Evolutionary conservation across 208 protist species (phyloP).

Genomic region (Acanthamoeba lenticulata): DNA sequence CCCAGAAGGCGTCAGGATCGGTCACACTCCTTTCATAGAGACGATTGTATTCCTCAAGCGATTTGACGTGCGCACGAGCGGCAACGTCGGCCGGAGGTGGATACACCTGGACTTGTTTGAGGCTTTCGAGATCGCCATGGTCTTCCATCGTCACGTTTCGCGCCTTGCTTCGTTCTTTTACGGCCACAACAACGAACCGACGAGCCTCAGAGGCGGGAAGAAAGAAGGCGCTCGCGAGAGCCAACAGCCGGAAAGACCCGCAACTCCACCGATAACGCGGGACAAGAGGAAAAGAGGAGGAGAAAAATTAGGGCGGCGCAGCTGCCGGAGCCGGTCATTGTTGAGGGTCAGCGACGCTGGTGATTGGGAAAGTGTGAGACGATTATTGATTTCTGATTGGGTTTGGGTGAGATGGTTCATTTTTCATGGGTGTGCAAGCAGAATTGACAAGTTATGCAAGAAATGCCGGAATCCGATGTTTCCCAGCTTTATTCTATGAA

Average conservation of each 20-base stretch:
- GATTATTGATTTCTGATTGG: background rate
- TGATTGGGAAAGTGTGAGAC: background rate
- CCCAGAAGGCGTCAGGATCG: conserved; percentile 59
- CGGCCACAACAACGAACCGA: background rate
- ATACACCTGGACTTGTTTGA: conserved; percentile 20
- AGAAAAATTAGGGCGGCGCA: too few relatives aligned
- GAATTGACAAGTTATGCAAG: background rate
- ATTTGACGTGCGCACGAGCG: conserved; percentile 23
- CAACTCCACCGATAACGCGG: too few relatives aligned
- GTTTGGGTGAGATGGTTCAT: background rate
- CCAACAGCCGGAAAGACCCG: too few relatives aligned
- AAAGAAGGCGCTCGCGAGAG: too few relatives aligned
- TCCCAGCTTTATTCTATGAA: too few relatives aligned
- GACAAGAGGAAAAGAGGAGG: too few relatives aligned
- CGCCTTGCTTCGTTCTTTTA: background rate
- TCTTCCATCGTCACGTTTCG: background rate
- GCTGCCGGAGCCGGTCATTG: too few relatives aligned
- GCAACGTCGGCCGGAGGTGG: background rate
- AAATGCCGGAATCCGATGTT: too few relatives aligned
- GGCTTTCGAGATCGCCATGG: conserved; percentile 16
- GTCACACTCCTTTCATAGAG: conserved; percentile 47
- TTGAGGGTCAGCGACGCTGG: too few relatives aligned
- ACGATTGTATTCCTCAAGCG: background rate
- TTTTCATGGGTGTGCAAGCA: background rate
- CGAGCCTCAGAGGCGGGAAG: too few relatives aligned